These are phyloP conservation scores for Lentinula detonsa DNA, from an alignment of 768 basidiomycete genomes.

Conservation along the genomic window DNA sequence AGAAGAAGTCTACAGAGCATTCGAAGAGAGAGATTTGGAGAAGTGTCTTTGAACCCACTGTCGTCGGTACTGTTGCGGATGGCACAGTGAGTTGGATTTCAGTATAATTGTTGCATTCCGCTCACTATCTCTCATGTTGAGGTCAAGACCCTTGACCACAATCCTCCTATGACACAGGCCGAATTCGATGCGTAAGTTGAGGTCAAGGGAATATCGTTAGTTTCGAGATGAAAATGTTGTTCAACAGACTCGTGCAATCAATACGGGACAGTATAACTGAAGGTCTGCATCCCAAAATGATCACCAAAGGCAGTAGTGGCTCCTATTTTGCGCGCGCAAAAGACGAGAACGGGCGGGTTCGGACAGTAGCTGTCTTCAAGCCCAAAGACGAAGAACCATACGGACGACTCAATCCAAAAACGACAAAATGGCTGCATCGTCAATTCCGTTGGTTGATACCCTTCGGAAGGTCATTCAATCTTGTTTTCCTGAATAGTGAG, in stretches of 20 bases:
- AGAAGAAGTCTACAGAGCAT: constrained; percentile 58
- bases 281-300: constrained; percentile 88
- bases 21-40: constrained; percentile 71
- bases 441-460: constrained; percentile 88
- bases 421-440: constrained; percentile 86
- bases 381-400: constrained; percentile 91
- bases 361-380: constrained; percentile 86
- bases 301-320: constrained; percentile 82
- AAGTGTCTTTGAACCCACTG: constrained; percentile 71
- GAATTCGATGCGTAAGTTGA: constrained; percentile 62
- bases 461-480: constrained; percentile 45
- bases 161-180: constrained; percentile 65
- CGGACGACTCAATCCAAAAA: constrained; percentile 86
- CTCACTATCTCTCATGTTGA: constrained; percentile 18
- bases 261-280: constrained; percentile 65
- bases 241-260: constrained; percentile 37
- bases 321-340: constrained; percentile 90
- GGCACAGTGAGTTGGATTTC: constrained; percentile 30
- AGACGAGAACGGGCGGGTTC: constrained; percentile 58
- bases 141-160: constrained; percentile 80
- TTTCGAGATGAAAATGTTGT: not conserved
- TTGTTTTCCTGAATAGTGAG: not conserved
- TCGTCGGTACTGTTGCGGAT: constrained; percentile 26
- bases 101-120: not conserved
- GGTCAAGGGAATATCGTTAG: not conserved